These are phyloP conservation scores for Glycine soja DNA, from an alignment of 306 rosid genomes.

Conservation along the genomic window DNA sequence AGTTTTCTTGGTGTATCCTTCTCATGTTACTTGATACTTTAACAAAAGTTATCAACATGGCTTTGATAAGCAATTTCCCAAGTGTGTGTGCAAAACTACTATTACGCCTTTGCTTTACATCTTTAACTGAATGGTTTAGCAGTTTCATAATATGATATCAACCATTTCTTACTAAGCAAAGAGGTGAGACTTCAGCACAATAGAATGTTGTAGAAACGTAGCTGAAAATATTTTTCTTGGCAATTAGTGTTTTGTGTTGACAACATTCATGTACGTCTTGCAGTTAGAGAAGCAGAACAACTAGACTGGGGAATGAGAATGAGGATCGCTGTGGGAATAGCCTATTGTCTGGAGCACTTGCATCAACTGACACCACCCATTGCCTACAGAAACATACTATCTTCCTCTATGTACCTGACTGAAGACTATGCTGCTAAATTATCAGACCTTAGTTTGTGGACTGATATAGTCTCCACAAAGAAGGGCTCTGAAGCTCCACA, in stretches of 20 bases:
- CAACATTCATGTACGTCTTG: conserved; percentile 43
- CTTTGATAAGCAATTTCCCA: no score
- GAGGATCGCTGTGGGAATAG: conserved; percentile 91
- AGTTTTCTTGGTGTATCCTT: not conserved
- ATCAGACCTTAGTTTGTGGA: conserved; percentile 80
- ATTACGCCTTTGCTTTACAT: no score
- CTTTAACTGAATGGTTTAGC: no score
- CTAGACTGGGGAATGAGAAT: conserved; percentile 85
- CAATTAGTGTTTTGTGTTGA: conserved; percentile 10
- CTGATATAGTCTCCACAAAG: conserved; percentile 55
- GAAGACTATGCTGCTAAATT: conserved; percentile 93
- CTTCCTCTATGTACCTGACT: conserved; percentile 79
- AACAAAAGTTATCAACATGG: no score
- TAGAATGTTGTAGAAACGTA: no score
- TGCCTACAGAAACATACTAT: conserved; percentile 60
- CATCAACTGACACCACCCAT: conserved; percentile 80
- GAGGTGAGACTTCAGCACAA: no score
- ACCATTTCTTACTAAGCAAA: no score
- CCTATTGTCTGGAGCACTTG: conserved; percentile 86
- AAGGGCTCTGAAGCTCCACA: conserved; percentile 49
- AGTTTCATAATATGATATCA: no score
- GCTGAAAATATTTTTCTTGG: no score
- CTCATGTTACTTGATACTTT: no score
- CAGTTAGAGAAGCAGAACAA: conserved; percentile 91
- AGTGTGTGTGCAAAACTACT: no score